A percentile compares a stretch with the other conserved stretches of the same genome.
These are phyloP conservation scores for Erysimum pusillum DNA, from an alignment of 441 rosid species.

Conservation along the genomic window DNA sequence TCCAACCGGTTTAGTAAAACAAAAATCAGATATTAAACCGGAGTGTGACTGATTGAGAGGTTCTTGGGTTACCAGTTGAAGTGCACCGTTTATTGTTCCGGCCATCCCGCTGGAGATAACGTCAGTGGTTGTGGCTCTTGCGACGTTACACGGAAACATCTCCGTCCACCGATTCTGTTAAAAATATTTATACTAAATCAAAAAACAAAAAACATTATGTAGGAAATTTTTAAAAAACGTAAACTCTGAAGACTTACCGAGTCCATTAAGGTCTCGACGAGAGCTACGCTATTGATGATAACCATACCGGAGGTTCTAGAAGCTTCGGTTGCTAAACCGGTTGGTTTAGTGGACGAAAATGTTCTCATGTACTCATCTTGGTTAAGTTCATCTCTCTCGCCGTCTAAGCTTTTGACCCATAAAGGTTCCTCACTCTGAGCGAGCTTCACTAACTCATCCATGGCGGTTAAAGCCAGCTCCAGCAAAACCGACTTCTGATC, in stretches of 20 bases:
- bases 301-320: constrained; percentile 80
- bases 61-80: constrained; percentile 62
- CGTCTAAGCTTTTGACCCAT: constrained; percentile 80
- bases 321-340: constrained; percentile 77
- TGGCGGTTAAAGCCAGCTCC: constrained; percentile 84
- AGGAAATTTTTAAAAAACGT: neutral
- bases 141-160: constrained; percentile 85
- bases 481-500: constrained; percentile 70
- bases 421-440: constrained; percentile 77
- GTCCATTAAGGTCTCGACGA: constrained; percentile 92
- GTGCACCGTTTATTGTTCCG: constrained; percentile 80
- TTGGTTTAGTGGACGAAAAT: constrained; percentile 64
- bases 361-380: constrained; percentile 75
- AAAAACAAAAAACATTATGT: neutral
- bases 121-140: constrained; percentile 72
- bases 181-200: neutral
- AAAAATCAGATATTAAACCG: constrained; percentile 15
- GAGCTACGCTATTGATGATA: constrained; percentile 84
- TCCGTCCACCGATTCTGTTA: constrained; percentile 83
- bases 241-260: constrained; percentile 53
- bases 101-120: constrained; percentile 75
- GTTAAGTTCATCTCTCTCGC: constrained; percentile 75
- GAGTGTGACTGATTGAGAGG: neutral
- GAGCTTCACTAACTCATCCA: constrained; percentile 88
- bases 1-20: constrained; percentile 2